Percentiles rank a stretch among this genome's conserved stretches.
Evolutionary conservation across 495 filamentous ascomycete species (phyloP).

Genomic region (Venustampulla echinocandica): DNA sequence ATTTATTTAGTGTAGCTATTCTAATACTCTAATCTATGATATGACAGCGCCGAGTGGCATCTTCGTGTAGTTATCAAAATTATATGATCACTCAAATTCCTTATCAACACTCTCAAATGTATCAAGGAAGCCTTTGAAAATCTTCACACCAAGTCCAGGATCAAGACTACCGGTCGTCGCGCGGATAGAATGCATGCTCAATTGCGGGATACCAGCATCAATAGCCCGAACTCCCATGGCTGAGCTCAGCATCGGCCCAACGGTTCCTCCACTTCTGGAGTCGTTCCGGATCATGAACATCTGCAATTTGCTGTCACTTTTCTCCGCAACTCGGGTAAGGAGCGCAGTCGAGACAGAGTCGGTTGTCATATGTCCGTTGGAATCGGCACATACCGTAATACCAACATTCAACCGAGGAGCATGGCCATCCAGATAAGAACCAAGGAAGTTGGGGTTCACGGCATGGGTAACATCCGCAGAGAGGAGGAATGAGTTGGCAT

Average conservation of each 20-base stretch:
- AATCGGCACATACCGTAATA: slow-evolving; percentile 73
- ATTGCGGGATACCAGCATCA: slow-evolving; percentile 84
- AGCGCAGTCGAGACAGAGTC: slow-evolving; percentile 74
- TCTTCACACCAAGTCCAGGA: slow-evolving; percentile 77
- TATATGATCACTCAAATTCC: slow-evolving; percentile 64
- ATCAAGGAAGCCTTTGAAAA: slow-evolving; percentile 87
- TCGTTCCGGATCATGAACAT: slow-evolving; percentile 95
- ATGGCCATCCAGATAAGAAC: slow-evolving; percentile 74
- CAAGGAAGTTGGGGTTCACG: slow-evolving; percentile 86
- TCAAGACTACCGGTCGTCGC: slow-evolving; percentile 83
- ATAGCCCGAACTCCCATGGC: slow-evolving; percentile 77
- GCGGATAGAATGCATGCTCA: slow-evolving; percentile 91
- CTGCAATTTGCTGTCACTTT: slow-evolving; percentile 62
- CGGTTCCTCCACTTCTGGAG: slow-evolving; percentile 76
- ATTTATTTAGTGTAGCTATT: no score
- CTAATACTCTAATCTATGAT: no score
- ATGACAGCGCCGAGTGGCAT: no score
- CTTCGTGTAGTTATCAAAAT: no score
- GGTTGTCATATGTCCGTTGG: slow-evolving; percentile 88
- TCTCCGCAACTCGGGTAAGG: slow-evolving; percentile 63
- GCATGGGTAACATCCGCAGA: slow-evolving; percentile 92
- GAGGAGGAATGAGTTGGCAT: slow-evolving; percentile 87
- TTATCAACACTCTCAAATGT: slow-evolving; percentile 78
- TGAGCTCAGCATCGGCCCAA: slow-evolving; percentile 83
- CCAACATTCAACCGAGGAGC: slow-evolving; percentile 85